phyloP scores from a whole-genome alignment of 148 eudicot genomes.

The Tetragonia tetragonoides region DNA sequence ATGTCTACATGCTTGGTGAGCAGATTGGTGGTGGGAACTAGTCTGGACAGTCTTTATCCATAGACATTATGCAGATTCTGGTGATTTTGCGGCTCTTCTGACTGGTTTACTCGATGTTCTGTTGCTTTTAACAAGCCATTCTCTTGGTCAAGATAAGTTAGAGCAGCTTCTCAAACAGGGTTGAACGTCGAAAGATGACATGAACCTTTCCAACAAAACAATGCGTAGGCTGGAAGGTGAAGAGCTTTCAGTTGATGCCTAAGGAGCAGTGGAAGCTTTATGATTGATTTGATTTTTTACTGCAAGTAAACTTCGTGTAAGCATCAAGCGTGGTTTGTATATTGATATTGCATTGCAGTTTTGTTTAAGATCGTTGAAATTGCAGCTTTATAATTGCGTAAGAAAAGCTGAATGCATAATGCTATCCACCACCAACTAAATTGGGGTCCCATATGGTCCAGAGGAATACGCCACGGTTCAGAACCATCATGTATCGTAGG shows the following conservation, averaged over 20 bases:
- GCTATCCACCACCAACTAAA: no score
- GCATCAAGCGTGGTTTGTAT: constrained; percentile 60
- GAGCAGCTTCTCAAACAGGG: constrained; percentile 69
- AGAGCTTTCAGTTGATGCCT: constrained; percentile 67
- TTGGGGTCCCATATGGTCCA: no score
- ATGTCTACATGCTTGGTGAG: constrained; percentile 97
- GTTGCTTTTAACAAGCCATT: constrained; percentile 70
- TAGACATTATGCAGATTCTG: constrained; percentile 92
- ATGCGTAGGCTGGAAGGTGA: constrained; percentile 73
- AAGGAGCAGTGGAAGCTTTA: constrained; percentile 68
- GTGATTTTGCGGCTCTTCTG: constrained; percentile 69
- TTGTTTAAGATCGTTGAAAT: no score
- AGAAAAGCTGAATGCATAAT: no score
- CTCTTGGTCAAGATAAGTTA: constrained; percentile 72
- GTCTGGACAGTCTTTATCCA: constrained; percentile 99
- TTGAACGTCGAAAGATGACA: constrained; percentile 60
- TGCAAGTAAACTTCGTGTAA: constrained; percentile 78
- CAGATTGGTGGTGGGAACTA: constrained; percentile 77
- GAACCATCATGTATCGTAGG: no score
- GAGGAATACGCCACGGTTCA: no score
- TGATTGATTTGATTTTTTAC: constrained; percentile 78
- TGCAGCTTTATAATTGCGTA: no score
- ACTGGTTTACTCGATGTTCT: constrained; percentile 69
- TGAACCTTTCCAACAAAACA: constrained; percentile 52
- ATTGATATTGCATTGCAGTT: no score